Evolutionary conservation across 495 filamentous ascomycete species (phyloP).

Genomic region (Lindgomyces ingoldianus): DNA sequence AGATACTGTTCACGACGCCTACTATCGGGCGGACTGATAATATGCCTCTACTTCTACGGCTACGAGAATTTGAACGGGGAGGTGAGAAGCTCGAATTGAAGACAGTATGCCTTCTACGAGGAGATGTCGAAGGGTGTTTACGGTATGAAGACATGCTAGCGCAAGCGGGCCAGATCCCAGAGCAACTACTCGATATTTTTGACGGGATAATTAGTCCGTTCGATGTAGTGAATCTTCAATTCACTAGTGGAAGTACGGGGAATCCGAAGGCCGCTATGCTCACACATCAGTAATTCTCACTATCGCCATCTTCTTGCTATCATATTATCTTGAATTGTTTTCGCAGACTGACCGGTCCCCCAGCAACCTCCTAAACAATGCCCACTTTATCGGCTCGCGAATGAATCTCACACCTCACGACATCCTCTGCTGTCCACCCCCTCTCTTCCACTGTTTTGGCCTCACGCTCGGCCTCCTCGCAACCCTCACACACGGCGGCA

Average conservation of each 20-base stretch:
- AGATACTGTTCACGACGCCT: neutral
- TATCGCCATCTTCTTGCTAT: neutral
- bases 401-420: slow-evolving; percentile 64
- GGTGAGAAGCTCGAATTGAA: too few species aligned
- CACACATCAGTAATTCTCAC: slow-evolving; percentile 60
- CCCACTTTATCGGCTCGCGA: slow-evolving; percentile 67
- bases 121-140: slow-evolving; percentile 51
- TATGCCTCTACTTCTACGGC: too few species aligned
- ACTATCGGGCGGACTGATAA: too few species aligned
- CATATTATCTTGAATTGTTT: neutral
- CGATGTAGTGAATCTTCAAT: slow-evolving; percentile 70
- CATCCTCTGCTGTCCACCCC: slow-evolving; percentile 68
- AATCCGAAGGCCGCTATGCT: slow-evolving; percentile 75
- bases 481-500: slow-evolving; percentile 65
- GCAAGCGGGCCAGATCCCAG: slow-evolving; percentile 40
- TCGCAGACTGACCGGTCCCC: slow-evolving; percentile 6
- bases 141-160: slow-evolving; percentile 57
- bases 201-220: slow-evolving; percentile 57
- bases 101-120: slow-evolving; percentile 59
- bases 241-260: slow-evolving; percentile 70
- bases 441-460: slow-evolving; percentile 74
- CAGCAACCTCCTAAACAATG: slow-evolving; percentile 71
- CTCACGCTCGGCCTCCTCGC: slow-evolving; percentile 70
- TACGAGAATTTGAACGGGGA: too few species aligned
- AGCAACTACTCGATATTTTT: slow-evolving; percentile 46